Percentiles rank a stretch among this genome's conserved stretches.
Conservation (phyloP, 768 basidiomycete species). For the Panaeolus papilionaceus region DNA sequence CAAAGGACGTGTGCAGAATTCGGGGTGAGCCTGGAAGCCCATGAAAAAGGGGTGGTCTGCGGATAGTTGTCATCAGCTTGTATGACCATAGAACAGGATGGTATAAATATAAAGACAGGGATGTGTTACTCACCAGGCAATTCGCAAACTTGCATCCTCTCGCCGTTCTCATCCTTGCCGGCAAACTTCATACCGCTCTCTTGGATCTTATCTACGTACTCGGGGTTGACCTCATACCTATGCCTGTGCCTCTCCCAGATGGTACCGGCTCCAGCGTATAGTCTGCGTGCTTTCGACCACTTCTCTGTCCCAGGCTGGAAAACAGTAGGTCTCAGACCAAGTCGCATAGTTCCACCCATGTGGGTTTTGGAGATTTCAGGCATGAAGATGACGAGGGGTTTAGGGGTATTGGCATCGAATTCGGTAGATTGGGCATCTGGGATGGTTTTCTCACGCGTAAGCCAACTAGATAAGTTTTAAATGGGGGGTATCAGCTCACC, state of each 20-base stretch:
- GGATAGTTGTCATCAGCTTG: background rate
- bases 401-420: conserved; percentile 63
- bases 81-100: background rate
- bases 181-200: conserved; percentile 67
- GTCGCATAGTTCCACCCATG: conserved; percentile 99
- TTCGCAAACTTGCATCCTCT: conserved; percentile 97
- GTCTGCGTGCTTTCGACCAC: conserved; percentile 74
- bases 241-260: conserved; percentile 98
- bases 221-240: conserved; percentile 94
- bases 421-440: conserved; percentile 88
- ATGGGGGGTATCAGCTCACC: conserved; percentile 46
- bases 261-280: conserved; percentile 83
- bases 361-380: conserved; percentile 98
- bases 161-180: conserved; percentile 94
- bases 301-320: conserved; percentile 73
- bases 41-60: conserved; percentile 94
- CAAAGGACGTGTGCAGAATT: conserved; percentile 97
- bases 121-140: conserved; percentile 63
- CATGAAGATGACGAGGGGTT: conserved; percentile 94
- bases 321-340: conserved; percentile 96
- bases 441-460: conserved; percentile 1
- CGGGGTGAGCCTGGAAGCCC: conserved; percentile 95
- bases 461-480: conserved; percentile 14
- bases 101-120: background rate
- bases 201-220: conserved; percentile 75